Evolutionary conservation across 352 stramenopile species (phyloP), one percentile per base, ranked within the genome.

Genomic region (Elongisporangium prolatum): DNA sequence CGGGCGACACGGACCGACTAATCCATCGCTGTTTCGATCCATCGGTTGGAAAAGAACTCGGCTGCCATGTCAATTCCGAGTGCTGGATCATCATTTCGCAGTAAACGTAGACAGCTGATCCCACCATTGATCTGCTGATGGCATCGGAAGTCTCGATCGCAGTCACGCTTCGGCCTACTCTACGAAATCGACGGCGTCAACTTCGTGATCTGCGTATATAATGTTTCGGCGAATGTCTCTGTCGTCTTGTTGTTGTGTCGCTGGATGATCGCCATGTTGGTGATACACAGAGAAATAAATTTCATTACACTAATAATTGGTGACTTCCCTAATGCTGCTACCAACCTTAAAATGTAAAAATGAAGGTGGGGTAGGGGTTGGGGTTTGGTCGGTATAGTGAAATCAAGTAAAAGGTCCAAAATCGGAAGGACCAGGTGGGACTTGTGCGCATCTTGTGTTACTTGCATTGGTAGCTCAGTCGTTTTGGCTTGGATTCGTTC

Each of bases 171-270:
- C 17, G 72, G 72, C 0, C 76, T 81, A 51, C 4, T 74, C 2
- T 77, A 63, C 21, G 50, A 77, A 25, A 53, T 37, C 6, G 7
- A 24, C 0, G 1, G 17, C 3, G 44, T 14, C 7, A 51, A 56
- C 17, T 60, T 52, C 0, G 48, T 77, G 11, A 21, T 48, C 6
- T 73, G 58, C 24, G 24, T 57, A 8, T 80, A 85, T 56, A 57
- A 71, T 8, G 51, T 77, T 21, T 60, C 72, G 6, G 68, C 72
- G 2, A 80, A 82, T 37, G 0, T 64, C 0, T 75, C 72, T 13
- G 21, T 79, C 4, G 62, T 48, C 0, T 10, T 68, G 18, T 24
- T 83, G 40, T 59, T 82, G 0, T 17, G 69, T 34, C 69, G 65
- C 0, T 85, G 75, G 75, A 63, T 74, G 18, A 38, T 65, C 14